Evolutionary conservation across 805 yeast species (phyloP).

Genomic region (Cyberlindnera americana): DNA sequence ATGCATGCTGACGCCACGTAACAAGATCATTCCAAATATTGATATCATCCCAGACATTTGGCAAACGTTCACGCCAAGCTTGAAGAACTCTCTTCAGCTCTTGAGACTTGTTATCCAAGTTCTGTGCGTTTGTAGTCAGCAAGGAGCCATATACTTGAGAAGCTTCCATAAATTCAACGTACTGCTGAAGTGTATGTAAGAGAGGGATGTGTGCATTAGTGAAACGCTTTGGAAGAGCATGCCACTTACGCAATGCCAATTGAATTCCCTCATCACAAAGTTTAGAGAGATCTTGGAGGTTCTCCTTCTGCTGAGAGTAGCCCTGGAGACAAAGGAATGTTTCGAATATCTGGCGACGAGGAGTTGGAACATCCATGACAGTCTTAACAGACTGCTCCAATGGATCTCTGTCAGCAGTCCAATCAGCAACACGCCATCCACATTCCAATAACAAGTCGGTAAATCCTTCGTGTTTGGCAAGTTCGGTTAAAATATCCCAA

Average conservation of each 20-base stretch:
- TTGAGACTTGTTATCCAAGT: conserved; percentile 87
- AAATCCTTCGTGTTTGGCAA: conserved; percentile 97
- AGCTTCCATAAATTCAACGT: conserved; percentile 96
- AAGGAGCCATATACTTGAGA: conserved; percentile 87
- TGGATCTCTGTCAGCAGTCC: conserved; percentile 94
- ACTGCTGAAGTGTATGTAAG: conserved; percentile 93
- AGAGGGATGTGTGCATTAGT: conserved; percentile 86
- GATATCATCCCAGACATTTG: conserved; percentile 96
- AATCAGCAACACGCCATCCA: conserved; percentile 99
- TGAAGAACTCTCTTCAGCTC: conserved; percentile 91
- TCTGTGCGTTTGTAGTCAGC: conserved; percentile 86
- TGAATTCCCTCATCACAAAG: conserved; percentile 96
- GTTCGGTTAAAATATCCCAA: conserved; percentile 95
- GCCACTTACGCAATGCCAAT: conserved; percentile 88
- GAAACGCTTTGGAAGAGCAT: conserved; percentile 69
- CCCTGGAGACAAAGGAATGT: conserved; percentile 92
- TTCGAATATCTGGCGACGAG: conserved; percentile 92
- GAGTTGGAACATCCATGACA: conserved; percentile 98
- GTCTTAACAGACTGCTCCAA: conserved; percentile 91
- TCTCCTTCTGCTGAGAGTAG: conserved; percentile 85
- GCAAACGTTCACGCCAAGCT: conserved; percentile 97
- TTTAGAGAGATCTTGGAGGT: conserved; percentile 78
- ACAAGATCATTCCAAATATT: conserved; percentile 96
- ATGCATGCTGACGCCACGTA: conserved; percentile 98
- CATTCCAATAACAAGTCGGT: conserved; percentile 94